Evolutionary conservation across 305 asterid genomes (phyloP), one percentile per base, ranked within the genome.

Genomic region (Caryopteris hybrid): DNA sequence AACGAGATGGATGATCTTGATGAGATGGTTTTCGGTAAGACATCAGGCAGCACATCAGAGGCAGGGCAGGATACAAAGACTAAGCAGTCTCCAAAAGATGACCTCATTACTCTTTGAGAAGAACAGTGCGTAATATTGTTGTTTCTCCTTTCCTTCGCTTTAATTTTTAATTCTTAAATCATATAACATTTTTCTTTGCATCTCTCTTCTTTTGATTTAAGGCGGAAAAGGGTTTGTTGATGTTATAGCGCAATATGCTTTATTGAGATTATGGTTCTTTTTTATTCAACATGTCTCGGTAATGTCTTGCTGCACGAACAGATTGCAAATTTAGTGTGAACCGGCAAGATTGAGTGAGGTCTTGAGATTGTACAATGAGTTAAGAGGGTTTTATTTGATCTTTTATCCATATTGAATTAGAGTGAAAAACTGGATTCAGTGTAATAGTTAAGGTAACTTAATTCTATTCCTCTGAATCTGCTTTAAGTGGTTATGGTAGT

Each of bases 1-100:
- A 89, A 80, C 36, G 81, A 77, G 88, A 82, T 88, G 94, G 83
- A 88, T 81, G 97, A 86, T 88, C 89, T 88, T 27, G 96, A 88
- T 63, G 93, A 85, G 77, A 88, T 88, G 97, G 79, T 80, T 59
- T 86, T 83, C 25, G 96, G 92, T 25, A 86, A 76, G 84, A 82
- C 78, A 76, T 70, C 81, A 11, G 84, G 85, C 27, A 80, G 84
- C 67, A 13, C 89, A 21, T 80, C 96, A 25, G 90, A 79, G 63
- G 76, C 80, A 38, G 68, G 71, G 48, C 68, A 66, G 18, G 81
- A 76, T 51, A 5, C 79, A 61, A 80, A 80, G 76, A 87, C 80
- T 73, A 71, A 80, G 76, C 82, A 74, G 66, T 52, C 87, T 33
- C 39, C 75, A 0, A 83, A 86, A 80, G 88, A 88, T 60, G 96